These are phyloP conservation scores for Taxawa tesnikishii DNA, from an alignment of 2,329 filamentous ascomycete species.

Conservation along the genomic window DNA sequence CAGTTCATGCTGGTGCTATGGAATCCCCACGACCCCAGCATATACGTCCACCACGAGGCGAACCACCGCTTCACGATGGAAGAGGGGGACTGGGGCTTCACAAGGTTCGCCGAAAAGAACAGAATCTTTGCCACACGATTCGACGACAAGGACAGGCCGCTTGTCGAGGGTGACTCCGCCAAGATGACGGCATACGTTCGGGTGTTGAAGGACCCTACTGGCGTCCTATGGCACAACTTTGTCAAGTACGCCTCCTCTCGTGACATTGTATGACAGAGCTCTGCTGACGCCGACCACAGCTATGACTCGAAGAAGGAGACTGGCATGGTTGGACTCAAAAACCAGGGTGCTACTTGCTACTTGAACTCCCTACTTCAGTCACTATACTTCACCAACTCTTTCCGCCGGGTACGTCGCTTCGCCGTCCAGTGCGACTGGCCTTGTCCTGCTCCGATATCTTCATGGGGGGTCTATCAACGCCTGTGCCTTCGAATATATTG, in stretches of 20 bases:
- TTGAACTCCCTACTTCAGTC: slow-evolving; percentile 37
- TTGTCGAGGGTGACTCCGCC: slow-evolving; percentile 64
- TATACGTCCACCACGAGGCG: slow-evolving; percentile 65
- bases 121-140: slow-evolving; percentile 71
- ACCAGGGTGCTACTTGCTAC: slow-evolving; percentile 68
- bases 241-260: slow-evolving; percentile 43
- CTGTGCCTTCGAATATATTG: no score
- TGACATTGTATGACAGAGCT: neutral
- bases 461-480: no score
- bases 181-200: slow-evolving; percentile 76
- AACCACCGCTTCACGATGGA: slow-evolving; percentile 93
- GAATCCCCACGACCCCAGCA: slow-evolving; percentile 84
- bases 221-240: slow-evolving; percentile 84
- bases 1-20: slow-evolving; percentile 91
- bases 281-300: slow-evolving; percentile 12
- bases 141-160: slow-evolving; percentile 55
- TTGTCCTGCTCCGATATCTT: no score
- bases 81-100: slow-evolving; percentile 97
- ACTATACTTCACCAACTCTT: slow-evolving; percentile 56
- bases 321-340: slow-evolving; percentile 90
- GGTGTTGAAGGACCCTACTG: slow-evolving; percentile 75
- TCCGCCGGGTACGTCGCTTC: slow-evolving; percentile 59
- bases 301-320: slow-evolving; percentile 99
- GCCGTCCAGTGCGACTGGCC: neutral
- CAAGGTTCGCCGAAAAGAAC: slow-evolving; percentile 81